phyloP scores from a whole-genome alignment of 352 stramenopile genomes.

The Globisporangium mamillatum region DNA sequence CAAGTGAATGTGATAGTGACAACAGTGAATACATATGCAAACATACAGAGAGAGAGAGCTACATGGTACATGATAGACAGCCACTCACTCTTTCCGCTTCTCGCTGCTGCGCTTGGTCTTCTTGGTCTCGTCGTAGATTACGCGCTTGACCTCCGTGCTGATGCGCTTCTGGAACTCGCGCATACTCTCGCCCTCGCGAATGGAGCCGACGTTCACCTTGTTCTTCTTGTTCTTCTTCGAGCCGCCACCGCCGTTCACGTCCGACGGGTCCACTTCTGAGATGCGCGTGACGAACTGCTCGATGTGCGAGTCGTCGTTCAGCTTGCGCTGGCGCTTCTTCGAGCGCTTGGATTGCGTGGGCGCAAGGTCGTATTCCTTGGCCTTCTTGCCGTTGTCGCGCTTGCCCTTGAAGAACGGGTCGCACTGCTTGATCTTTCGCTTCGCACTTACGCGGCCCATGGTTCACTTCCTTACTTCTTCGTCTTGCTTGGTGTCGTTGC shows the following conservation, averaged over 20 bases:
- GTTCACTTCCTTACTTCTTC: neutral
- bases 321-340: slow-evolving; percentile 79
- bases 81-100: slow-evolving; percentile 66
- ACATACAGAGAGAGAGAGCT: neutral
- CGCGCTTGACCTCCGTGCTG: slow-evolving; percentile 75
- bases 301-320: slow-evolving; percentile 53
- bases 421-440: slow-evolving; percentile 86
- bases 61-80: slow-evolving; percentile 5
- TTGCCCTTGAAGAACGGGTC: slow-evolving; percentile 87
- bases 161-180: slow-evolving; percentile 85
- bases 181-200: slow-evolving; percentile 71
- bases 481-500: neutral
- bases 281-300: slow-evolving; percentile 62
- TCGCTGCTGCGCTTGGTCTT: slow-evolving; percentile 64
- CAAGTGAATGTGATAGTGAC: neutral
- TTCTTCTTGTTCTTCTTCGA: slow-evolving; percentile 41
- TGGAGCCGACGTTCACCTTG: slow-evolving; percentile 55
- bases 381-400: slow-evolving; percentile 68
- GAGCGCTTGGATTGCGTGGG: slow-evolving; percentile 70
- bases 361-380: slow-evolving; percentile 62
- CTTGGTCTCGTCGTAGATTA: slow-evolving; percentile 84
- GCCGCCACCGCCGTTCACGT: slow-evolving; percentile 1
- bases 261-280: slow-evolving; percentile 29
- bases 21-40: neutral
- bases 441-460: slow-evolving; percentile 70